These are phyloP conservation scores for Plasmodium berghei DNA, from an alignment of 169 alveolate species.

Conservation along the genomic window DNA sequence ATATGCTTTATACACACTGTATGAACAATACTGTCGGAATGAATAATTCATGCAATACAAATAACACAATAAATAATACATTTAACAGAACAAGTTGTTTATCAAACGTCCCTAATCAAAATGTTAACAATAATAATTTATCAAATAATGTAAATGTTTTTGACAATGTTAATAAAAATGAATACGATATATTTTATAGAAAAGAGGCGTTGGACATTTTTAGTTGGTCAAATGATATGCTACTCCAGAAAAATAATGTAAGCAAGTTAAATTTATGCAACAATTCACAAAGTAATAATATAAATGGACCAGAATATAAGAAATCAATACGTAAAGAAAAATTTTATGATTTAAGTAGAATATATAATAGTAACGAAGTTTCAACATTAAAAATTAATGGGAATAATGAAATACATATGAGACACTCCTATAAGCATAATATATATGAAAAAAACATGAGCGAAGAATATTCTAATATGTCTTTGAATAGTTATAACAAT, in stretches of 20 bases:
- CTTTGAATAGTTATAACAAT: not conserved
- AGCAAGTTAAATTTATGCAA: conserved; percentile 1
- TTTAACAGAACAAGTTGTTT: not conserved
- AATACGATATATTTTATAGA: conserved; percentile 5
- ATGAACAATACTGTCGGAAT: conserved; percentile 1
- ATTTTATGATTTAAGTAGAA: conserved; percentile 2
- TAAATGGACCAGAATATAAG: not conserved
- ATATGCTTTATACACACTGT: not conserved
- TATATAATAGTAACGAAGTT: conserved; percentile 3
- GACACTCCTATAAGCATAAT: conserved; percentile 2
- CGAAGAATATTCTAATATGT: conserved; percentile 1
- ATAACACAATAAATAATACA: not conserved
- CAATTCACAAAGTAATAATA: not conserved
- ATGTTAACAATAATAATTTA: conserved; percentile 9
- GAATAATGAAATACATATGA: not conserved
- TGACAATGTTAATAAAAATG: not conserved
- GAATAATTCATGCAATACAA: not conserved
- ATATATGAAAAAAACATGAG: conserved; percentile 3
- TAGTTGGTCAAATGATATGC: not conserved
- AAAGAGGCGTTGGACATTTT: not conserved
- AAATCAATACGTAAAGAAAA: conserved; percentile 14
- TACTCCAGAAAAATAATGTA: conserved; percentile 8
- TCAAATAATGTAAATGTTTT: conserved; percentile 11
- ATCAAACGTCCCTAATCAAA: not conserved
- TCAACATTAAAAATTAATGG: conserved; percentile 10